Evolutionary conservation across 441 rosid species (phyloP), one percentile per base, ranked within the genome.

Genomic region (Aquilaria agallochum): DNA sequence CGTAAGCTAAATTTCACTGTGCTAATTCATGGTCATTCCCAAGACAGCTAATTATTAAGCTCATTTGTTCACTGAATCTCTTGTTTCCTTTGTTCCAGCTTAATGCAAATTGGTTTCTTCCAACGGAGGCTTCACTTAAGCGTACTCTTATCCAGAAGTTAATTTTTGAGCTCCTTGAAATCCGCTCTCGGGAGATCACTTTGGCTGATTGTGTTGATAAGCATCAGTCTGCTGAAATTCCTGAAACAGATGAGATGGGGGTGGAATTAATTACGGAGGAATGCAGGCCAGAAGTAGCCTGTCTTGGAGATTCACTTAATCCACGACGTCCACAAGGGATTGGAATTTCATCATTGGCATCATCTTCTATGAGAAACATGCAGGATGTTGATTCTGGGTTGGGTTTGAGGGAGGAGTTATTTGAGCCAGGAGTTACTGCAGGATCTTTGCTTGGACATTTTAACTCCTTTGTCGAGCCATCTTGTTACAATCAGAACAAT

Each of bases 341-440:
- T 68, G 96, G 85, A 78, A 80, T 91, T 62, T 86, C 93, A 65
- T 62, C 86, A 60, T 80, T 89, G 62, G 76, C 74, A 62, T 76
- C 86, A 66, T 74, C 91, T 58, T 85, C 95, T 60, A 54, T 75
- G 80, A 83, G 82, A 69, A 80, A 78, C 76, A 20, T 82, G 77
- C 80, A 76, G 15, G 66, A 78, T 78, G 74, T 73, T 68, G 96
- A 95, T 71, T 78, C 96, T 3, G 80, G 83, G 56, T 75, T 89
- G 81, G 97, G 92, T 68, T 95, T 95, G 32, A 82, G 86, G 74
- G 97, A 95, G 74, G 97, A 95, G 64, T 72, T 92, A 36, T 78
- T 92, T 40, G 90, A 88, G 60, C 81, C 94, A 31, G 92, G 85
- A 78, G 83, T 72, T 76, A 33, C 84, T 64, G 59, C 87, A 55